Percentiles rank a stretch among this genome's conserved stretches.
These are phyloP conservation scores for Lumnitzera littorea DNA, from an alignment of 345 rosid species.

Conservation along the genomic window DNA sequence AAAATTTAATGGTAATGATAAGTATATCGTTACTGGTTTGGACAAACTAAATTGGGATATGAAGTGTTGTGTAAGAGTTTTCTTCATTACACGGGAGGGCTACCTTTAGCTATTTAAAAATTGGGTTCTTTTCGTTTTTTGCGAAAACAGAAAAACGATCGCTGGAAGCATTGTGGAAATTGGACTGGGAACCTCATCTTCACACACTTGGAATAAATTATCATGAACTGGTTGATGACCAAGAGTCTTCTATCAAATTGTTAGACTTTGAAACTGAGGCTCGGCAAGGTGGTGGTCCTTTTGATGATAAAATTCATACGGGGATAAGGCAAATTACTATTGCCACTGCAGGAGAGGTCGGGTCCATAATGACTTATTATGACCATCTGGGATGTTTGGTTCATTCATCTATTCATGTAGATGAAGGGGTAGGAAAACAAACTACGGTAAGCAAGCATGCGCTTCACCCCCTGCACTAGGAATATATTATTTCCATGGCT, in stretches of 20 bases:
- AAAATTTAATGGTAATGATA: background rate
- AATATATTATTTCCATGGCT: too few species aligned
- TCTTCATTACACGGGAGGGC: constrained; percentile 5
- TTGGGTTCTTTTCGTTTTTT: constrained; percentile 2
- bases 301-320: background rate
- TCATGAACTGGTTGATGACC: too few species aligned
- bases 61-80: constrained; percentile 1
- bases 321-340: constrained; percentile 3
- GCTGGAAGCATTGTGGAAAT: background rate
- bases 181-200: background rate
- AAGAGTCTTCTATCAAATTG: too few species aligned
- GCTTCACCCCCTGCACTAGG: too few species aligned
- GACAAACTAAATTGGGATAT: background rate
- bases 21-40: background rate
- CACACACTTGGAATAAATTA: background rate
- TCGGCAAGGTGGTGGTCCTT: background rate
- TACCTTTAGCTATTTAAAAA: background rate
- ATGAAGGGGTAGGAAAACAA: too few species aligned
- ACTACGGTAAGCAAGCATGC: too few species aligned
- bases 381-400: background rate
- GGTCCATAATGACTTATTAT: background rate
- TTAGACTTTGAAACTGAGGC: too few species aligned
- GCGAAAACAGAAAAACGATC: background rate
- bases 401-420: background rate
- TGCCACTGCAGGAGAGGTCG: background rate